A percentile compares a stretch with the other conserved stretches of the same genome.
These are phyloP conservation scores for Neonectria ditissima DNA, from an alignment of 2,329 filamentous ascomycete species.

Conservation along the genomic window DNA sequence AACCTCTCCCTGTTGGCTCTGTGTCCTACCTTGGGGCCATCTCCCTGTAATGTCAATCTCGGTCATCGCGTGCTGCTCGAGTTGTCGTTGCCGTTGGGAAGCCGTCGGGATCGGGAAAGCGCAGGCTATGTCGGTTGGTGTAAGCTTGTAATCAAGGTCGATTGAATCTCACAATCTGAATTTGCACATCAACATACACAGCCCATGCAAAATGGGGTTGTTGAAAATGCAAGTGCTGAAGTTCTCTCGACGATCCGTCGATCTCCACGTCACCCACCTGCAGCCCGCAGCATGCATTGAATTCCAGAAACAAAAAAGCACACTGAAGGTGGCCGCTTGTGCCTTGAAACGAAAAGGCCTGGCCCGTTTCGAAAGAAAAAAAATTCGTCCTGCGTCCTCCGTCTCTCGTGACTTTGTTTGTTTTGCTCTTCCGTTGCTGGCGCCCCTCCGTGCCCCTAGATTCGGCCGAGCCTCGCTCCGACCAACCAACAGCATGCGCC, in stretches of 20 bases:
- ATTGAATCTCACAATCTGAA: background rate
- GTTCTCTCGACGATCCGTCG: background rate
- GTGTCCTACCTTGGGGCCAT: background rate
- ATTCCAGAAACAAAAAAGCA: slow-evolving; percentile 31
- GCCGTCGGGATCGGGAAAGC: slow-evolving; percentile 9
- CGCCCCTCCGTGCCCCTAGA: slow-evolving; percentile 12
- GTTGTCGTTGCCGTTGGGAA: background rate
- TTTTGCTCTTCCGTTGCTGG: slow-evolving; percentile 4
- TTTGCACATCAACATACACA: background rate
- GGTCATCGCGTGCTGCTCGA: slow-evolving; percentile 9
- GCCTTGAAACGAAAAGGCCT: slow-evolving; percentile 30
- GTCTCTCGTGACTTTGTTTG: slow-evolving; percentile 9
- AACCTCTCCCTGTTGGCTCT: slow-evolving; percentile 5
- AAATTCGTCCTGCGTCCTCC: background rate
- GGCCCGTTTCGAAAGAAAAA: slow-evolving; percentile 25
- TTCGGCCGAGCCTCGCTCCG: slow-evolving; percentile 3
- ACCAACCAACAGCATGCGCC: slow-evolving; percentile 36
- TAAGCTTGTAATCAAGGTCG: background rate
- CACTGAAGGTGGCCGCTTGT: slow-evolving; percentile 19
- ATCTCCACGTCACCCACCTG: slow-evolving; percentile 1
- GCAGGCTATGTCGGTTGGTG: background rate
- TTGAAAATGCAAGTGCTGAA: background rate
- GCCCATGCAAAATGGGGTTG: background rate
- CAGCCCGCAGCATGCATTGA: slow-evolving; percentile 14
- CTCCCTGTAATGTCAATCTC: slow-evolving; percentile 11